Base-by-base conservation (phyloP, 2,329 filamentous ascomycete genomes). In the Verticillium klebahnii region DNA sequence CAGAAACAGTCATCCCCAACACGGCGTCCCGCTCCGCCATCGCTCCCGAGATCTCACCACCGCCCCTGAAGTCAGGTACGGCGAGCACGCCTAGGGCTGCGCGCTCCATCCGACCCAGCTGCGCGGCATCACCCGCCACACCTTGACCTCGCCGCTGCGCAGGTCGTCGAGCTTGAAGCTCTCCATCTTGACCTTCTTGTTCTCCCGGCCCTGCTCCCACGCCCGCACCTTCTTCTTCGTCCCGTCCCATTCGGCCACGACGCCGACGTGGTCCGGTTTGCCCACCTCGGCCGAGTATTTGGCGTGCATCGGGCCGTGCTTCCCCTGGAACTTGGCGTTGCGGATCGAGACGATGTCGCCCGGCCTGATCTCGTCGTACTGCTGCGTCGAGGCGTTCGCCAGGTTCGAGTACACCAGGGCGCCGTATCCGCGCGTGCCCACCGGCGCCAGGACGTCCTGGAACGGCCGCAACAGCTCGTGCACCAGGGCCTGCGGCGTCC, bases 171-270 rank as follows among this genome's bases (percentile, higher is more conserved):
- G 83, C 78, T 93, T 91, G 78, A 94, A 98, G 77, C 93, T 96
- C 81, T 98, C 94, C 64, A 92, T 80, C 80, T 96, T 95, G 60
- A 96, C 89, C 81, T 97, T 98, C 75, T 90, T 94, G 74, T 88
- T 93, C 79, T 98, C 94, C 15, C 94, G 82, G 0, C 94, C 94
- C 73, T 99, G 95, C 75, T 98, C 95, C 91, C 92, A 98, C 1
- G 89, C 93, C 32, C 93, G 82, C 31, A 99, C 89, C 82, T 98
- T 97, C 84, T 97, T 97, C 85, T 97, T 97, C 50, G 92, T 96
- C 3, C 95, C 95, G 74, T 99, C 95, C 95, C 95, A 99, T 74
- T 99, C 95, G 11, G 92, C 86, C 4, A 99, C 94, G 2, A 99
- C 80, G 2, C 86, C 95, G 0, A 98, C 94, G 70, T 99, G 95